phyloP scores from a whole-genome alignment of 139 green algal species.

The Chlamydomonas sphaeroides region DNA sequence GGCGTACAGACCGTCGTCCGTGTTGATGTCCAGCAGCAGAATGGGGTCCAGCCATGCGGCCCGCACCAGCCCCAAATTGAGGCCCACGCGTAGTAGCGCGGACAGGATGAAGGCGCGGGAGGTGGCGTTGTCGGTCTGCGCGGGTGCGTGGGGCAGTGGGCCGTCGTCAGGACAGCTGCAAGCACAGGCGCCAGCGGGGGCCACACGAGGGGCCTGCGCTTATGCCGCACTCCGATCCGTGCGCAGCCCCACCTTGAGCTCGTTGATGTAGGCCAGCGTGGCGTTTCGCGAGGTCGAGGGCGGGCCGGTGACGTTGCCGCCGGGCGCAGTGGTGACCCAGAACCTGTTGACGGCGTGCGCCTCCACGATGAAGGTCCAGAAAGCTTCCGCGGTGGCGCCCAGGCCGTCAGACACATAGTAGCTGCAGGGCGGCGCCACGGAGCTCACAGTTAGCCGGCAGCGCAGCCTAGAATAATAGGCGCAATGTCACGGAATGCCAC shows the following conservation, averaged over 20 bases:
- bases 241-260: not conserved
- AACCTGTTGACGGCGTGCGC: not conserved
- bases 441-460: too few species aligned
- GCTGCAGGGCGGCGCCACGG: too few species aligned
- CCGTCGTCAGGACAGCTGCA: too few species aligned
- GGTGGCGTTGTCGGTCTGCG: constrained; percentile 12
- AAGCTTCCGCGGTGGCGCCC: not conserved
- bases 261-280: not conserved
- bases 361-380: constrained; percentile 30
- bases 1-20: constrained; percentile 1
- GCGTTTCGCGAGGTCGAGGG: not conserved
- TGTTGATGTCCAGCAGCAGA: constrained; percentile 8
- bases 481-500: too few species aligned
- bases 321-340: constrained; percentile 8
- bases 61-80: not conserved
- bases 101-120: too few species aligned
- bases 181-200: too few species aligned
- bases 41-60: not conserved
- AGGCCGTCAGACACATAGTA: constrained; percentile 1
- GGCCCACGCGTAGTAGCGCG: not conserved
- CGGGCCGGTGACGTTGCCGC: not conserved
- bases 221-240: not conserved
- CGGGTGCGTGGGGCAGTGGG: too few species aligned
- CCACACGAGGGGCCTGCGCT: too few species aligned
- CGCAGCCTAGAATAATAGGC: too few species aligned